Percentiles rank a stretch among this genome's conserved stretches.
Evolutionary conservation across 73 alveolate genomes (phyloP).

Genomic region (Paramecium biaurelia): DNA sequence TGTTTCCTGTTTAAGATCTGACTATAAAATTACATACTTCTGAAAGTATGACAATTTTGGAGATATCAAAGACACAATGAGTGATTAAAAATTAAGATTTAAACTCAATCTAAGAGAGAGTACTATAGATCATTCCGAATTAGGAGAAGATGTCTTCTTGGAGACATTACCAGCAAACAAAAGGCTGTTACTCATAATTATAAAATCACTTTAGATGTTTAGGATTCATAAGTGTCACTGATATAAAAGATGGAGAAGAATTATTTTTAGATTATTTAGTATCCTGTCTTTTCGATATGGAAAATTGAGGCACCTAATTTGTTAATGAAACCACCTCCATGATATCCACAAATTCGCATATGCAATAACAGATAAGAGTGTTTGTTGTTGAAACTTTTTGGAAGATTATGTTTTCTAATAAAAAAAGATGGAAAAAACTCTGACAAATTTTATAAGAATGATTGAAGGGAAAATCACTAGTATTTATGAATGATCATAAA

Average conservation of each 20-base stretch:
- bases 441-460: neutral
- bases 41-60: neutral
- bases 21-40: neutral
- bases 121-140: constrained; percentile 29
- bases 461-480: neutral
- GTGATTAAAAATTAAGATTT: constrained; percentile 8
- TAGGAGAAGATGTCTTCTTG: constrained; percentile 31
- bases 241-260: constrained; percentile 48
- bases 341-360: neutral
- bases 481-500: neutral
- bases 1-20: constrained; percentile 42
- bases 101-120: neutral
- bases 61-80: neutral
- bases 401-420: neutral
- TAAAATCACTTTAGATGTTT: neutral
- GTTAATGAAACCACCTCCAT: constrained; percentile 53
- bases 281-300: constrained; percentile 9
- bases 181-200: constrained; percentile 48
- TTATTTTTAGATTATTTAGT: constrained; percentile 56
- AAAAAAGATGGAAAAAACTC: neutral
- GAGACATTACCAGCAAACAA: neutral
- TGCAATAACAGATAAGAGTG: neutral
- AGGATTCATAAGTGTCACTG: neutral
- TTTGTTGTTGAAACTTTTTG: neutral
- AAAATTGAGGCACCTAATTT: constrained; percentile 24